Conservation (phyloP, 768 basidiomycete genomes). For the Chalciporus sphaerocephalus region DNA sequence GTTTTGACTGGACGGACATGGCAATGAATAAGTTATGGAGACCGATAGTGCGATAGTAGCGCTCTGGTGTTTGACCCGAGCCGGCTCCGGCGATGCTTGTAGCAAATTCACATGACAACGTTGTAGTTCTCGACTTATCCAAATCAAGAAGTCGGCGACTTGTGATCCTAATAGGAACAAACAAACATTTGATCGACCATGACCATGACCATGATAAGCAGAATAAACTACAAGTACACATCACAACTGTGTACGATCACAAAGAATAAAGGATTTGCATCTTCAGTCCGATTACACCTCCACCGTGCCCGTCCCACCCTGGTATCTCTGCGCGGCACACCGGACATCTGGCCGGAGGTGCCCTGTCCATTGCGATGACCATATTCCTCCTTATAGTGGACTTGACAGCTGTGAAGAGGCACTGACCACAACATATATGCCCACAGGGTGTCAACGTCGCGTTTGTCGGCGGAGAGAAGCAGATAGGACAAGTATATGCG, state of each 20-base stretch:
- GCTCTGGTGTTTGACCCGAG: neutral
- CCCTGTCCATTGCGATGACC: conserved; percentile 29
- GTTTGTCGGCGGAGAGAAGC: conserved; percentile 69
- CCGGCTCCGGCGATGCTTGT: neutral
- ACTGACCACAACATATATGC: conserved; percentile 72
- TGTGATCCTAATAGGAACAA: conserved; percentile 22
- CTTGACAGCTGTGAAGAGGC: conserved; percentile 70
- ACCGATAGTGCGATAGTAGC: neutral
- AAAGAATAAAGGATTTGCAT: conserved; percentile 31
- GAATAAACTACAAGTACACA: neutral
- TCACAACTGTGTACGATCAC: neutral
- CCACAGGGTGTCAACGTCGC: conserved; percentile 79
- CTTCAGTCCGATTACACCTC: conserved; percentile 62
- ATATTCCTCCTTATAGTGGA: conserved; percentile 51
- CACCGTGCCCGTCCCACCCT: conserved; percentile 68
- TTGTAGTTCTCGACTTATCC: neutral
- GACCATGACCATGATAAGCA: neutral
- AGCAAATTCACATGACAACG: conserved; percentile 11
- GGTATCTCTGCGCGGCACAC: conserved; percentile 64
- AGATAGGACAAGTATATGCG: conserved; percentile 74
- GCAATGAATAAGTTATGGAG: neutral
- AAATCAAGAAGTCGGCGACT: conserved; percentile 3
- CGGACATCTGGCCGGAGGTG: conserved; percentile 52
- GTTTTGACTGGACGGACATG: conserved; percentile 41
- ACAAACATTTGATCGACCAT: neutral